These are phyloP conservation scores for Curvularia lunata DNA, from an alignment of 2,329 filamentous ascomycete species.

Conservation along the genomic window DNA sequence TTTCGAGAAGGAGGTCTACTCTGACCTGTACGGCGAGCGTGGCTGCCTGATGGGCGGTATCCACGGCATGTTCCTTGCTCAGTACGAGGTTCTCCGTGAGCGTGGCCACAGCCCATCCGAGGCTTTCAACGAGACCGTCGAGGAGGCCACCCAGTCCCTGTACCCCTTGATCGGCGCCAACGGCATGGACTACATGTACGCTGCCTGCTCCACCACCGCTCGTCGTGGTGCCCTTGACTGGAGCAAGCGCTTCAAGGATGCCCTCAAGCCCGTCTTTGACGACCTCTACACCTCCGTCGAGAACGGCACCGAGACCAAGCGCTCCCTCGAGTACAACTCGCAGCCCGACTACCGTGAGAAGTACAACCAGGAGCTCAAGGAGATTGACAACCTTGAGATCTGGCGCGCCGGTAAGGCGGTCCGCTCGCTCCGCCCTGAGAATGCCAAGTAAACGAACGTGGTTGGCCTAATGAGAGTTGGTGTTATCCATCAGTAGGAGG, in stretches of 20 bases:
- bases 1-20: conserved; percentile 99
- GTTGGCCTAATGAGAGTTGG: conserved; percentile 1
- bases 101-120: conserved; percentile 96
- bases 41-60: conserved; percentile 99
- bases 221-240: conserved; percentile 99
- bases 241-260: conserved; percentile 96
- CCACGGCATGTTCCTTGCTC: conserved; percentile 99
- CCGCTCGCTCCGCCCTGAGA: conserved; percentile 59
- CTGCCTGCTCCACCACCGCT: conserved; percentile 98
- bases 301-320: conserved; percentile 91
- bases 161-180: conserved; percentile 97
- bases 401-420: conserved; percentile 99
- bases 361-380: conserved; percentile 98
- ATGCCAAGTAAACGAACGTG: conserved; percentile 38
- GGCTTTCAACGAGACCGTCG: conserved; percentile 99
- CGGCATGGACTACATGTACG: conserved; percentile 99
- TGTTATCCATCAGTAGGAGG: conserved; percentile 3
- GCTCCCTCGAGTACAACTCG: conserved; percentile 96
- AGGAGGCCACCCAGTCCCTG: conserved; percentile 97
- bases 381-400: conserved; percentile 98
- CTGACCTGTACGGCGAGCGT: conserved; percentile 98
- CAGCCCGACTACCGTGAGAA: conserved; percentile 95
- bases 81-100: conserved; percentile 99
- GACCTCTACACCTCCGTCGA: conserved; percentile 92
- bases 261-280: conserved; percentile 98